phyloP scores from a whole-genome alignment of 768 basidiomycete species.

The Basidioascus undulatus region DNA sequence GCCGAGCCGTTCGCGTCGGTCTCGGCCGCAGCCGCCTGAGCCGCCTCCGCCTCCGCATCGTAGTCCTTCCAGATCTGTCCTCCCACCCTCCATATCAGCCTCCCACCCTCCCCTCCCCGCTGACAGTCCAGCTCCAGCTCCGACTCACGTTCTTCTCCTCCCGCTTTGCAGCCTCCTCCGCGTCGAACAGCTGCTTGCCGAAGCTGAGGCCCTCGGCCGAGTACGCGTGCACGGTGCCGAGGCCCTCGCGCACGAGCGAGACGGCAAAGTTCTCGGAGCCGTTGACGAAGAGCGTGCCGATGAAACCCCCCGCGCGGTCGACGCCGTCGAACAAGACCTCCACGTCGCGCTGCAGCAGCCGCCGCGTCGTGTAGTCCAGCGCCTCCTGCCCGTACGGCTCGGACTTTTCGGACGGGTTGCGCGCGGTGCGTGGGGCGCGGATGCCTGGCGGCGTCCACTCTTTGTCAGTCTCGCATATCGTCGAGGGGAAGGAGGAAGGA shows the following conservation, averaged over 20 bases:
- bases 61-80: slow-evolving; percentile 64
- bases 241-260: slow-evolving; percentile 57
- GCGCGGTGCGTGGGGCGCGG: slow-evolving; percentile 65
- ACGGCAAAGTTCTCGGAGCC: slow-evolving; percentile 72
- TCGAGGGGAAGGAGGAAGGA: slow-evolving; percentile 9
- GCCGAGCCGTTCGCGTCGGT: neutral
- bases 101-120: neutral
- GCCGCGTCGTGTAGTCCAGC: slow-evolving; percentile 46
- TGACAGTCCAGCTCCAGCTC: neutral
- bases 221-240: slow-evolving; percentile 67
- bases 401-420: slow-evolving; percentile 50
- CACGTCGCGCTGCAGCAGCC: slow-evolving; percentile 82
- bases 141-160: slow-evolving; percentile 48
- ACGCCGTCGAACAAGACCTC: slow-evolving; percentile 74
- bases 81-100: neutral
- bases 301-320: slow-evolving; percentile 91
- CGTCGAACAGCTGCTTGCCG: slow-evolving; percentile 53
- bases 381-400: slow-evolving; percentile 77
- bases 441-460: slow-evolving; percentile 74
- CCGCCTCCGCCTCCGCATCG: slow-evolving; percentile 32
- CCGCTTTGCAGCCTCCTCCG: slow-evolving; percentile 70
- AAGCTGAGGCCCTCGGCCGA: slow-evolving; percentile 64
- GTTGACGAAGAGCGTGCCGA: slow-evolving; percentile 46
- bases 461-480: too few relatives aligned
- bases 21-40: slow-evolving; percentile 18